Conservation (phyloP, 495 filamentous ascomycete genomes). For the Chaetomidium leptoderma region DNA sequence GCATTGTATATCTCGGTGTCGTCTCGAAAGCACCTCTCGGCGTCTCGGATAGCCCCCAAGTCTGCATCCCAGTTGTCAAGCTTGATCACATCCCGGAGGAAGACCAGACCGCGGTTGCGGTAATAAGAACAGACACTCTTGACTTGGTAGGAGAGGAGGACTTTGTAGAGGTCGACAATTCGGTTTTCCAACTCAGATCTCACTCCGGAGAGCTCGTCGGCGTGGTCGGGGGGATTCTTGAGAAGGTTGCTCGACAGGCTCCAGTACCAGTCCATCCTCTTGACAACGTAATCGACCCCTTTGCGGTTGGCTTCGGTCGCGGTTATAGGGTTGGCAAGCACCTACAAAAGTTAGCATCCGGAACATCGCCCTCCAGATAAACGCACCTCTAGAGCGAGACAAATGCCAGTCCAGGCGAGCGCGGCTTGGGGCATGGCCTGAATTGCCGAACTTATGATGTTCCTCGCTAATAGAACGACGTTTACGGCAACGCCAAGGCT, state of each 20-base stretch:
- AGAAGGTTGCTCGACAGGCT: not conserved
- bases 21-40: not conserved
- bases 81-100: not conserved
- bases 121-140: constrained; percentile 33
- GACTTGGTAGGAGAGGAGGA: constrained; percentile 33
- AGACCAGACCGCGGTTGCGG: not conserved
- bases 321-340: constrained; percentile 4
- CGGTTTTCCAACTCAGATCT: constrained; percentile 1
- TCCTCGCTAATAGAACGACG: constrained; percentile 1
- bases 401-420: constrained; percentile 4
- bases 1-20: not conserved
- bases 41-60: not conserved
- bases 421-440: constrained; percentile 9
- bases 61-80: not conserved
- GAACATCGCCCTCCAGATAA: not conserved
- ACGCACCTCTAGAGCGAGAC: constrained; percentile 8
- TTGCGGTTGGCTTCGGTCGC: constrained; percentile 3
- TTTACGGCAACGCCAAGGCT: constrained; percentile 2
- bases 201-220: not conserved
- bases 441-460: constrained; percentile 10
- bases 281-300: constrained; percentile 5
- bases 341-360: constrained; percentile 1
- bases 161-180: constrained; percentile 26
- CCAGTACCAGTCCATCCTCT: constrained; percentile 9
- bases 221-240: not conserved